Evolutionary conservation across 805 yeast species (phyloP).

Genomic region (Ogataea polymorpha): DNA sequence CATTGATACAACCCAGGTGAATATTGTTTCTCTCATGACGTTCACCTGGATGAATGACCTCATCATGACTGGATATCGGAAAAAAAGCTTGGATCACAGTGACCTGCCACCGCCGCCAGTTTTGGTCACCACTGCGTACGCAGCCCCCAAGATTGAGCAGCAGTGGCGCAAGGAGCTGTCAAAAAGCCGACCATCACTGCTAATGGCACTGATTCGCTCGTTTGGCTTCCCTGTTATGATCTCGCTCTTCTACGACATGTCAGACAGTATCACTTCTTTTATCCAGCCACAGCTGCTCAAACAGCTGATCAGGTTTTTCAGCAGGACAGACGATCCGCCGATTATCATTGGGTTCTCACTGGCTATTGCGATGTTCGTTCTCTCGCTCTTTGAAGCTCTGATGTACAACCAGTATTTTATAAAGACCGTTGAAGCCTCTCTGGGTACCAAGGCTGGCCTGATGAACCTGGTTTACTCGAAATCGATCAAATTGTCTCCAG

Average conservation of each 20-base stretch:
- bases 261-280: conserved; percentile 38
- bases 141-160: conserved; percentile 29
- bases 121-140: conserved; percentile 33
- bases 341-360: conserved; percentile 59
- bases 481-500: conserved; percentile 63
- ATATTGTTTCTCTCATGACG: conserved; percentile 71
- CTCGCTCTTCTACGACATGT: conserved; percentile 37
- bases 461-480: conserved; percentile 69
- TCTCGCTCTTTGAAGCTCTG: conserved; percentile 58
- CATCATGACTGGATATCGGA: conserved; percentile 64
- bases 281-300: conserved; percentile 58
- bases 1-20: conserved; percentile 35
- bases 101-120: conserved; percentile 43
- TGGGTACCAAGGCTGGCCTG: conserved; percentile 63
- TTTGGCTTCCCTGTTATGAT: conserved; percentile 37
- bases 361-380: conserved; percentile 59
- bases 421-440: conserved; percentile 55
- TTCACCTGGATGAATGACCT: conserved; percentile 90
- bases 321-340: conserved; percentile 36
- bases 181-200: conserved; percentile 29
- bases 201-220: conserved; percentile 36
- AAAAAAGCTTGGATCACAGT: conserved; percentile 33
- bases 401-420: conserved; percentile 68
- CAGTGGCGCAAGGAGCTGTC: conserved; percentile 36
- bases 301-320: conserved; percentile 45